Percentiles rank a stretch among this genome's conserved stretches.
Evolutionary conservation across 108 stramenopile genomes (phyloP).

Genomic region (Pseudonitzschia multiseries): DNA sequence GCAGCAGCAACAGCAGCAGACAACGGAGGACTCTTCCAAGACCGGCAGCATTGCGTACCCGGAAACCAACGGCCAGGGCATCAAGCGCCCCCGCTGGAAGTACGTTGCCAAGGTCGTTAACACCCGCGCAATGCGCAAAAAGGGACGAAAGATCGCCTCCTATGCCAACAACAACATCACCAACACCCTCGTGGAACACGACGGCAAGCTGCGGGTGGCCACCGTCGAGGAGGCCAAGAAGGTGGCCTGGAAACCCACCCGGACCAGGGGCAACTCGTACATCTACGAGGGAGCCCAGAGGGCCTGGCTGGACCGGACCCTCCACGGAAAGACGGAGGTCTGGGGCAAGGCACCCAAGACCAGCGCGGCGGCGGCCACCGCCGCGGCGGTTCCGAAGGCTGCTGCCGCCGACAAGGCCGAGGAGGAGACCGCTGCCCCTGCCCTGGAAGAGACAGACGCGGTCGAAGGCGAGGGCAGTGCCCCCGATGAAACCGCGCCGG

Average conservation of each 20-base stretch:
- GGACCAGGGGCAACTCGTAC: conserved; percentile 58
- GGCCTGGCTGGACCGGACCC: conserved; percentile 67
- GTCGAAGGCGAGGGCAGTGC: not conserved
- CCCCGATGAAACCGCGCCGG: not conserved
- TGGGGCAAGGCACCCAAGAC: conserved; percentile 60
- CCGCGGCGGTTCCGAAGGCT: not conserved
- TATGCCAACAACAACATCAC: conserved; percentile 44
- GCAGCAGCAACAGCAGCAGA: conserved; percentile 2
- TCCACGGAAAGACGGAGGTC: conserved; percentile 59
- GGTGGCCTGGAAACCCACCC: conserved; percentile 75
- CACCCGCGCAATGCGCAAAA: conserved; percentile 55
- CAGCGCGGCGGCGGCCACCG: conserved; percentile 20
- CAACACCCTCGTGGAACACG: conserved; percentile 77
- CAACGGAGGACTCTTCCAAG: not conserved
- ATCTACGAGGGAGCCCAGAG: conserved; percentile 68
- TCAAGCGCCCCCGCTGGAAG: conserved; percentile 69
- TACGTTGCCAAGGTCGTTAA: conserved; percentile 81
- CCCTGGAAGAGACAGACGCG: not conserved
- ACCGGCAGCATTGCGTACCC: conserved; percentile 32
- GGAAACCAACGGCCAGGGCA: conserved; percentile 48
- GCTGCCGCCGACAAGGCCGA: not conserved
- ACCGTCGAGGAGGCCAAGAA: conserved; percentile 69
- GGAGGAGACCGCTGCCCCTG: not conserved
- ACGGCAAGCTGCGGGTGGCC: conserved; percentile 65
- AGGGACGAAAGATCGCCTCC: conserved; percentile 16